Conservation (phyloP, 2,329 filamentous ascomycete genomes). For the Paecilomyces dactylethromorphus region DNA sequence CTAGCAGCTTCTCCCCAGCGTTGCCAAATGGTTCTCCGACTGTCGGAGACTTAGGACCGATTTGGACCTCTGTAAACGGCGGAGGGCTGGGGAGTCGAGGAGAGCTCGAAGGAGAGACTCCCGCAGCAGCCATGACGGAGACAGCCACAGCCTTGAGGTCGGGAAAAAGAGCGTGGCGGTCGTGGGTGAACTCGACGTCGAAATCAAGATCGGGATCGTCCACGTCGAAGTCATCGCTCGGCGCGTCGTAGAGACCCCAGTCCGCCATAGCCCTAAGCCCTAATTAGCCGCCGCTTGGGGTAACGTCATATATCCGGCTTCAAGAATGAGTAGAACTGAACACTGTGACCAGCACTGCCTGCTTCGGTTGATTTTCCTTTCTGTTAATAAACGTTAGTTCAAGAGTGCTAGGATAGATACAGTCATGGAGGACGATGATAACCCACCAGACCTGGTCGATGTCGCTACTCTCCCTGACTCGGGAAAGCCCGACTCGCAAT, state of each 20-base stretch:
- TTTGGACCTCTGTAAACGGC: constrained; percentile 89
- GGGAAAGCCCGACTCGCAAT: constrained; percentile 15
- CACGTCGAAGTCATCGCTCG: constrained; percentile 4
- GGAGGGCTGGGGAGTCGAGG: constrained; percentile 92
- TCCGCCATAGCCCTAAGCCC: constrained; percentile 20
- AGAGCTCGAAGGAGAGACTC: constrained; percentile 60
- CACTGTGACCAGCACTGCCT: not conserved
- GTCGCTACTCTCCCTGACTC: constrained; percentile 22
- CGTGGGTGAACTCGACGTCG: constrained; percentile 26
- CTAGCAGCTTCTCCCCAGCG: constrained; percentile 50
- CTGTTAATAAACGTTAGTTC: not conserved
- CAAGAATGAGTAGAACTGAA: not conserved
- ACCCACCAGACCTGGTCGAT: constrained; percentile 39
- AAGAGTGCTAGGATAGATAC: constrained; percentile 10
- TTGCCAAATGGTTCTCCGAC: constrained; percentile 54
- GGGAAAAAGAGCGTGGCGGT: constrained; percentile 18
- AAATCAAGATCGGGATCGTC: not conserved
- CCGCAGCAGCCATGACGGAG: constrained; percentile 37
- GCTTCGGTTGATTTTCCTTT: not conserved
- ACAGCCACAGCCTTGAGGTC: constrained; percentile 1
- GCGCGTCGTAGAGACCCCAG: constrained; percentile 8
- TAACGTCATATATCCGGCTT: constrained; percentile 14
- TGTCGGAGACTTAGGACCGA: constrained; percentile 69
- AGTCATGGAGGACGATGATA: constrained; percentile 36
- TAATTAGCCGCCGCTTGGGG: constrained; percentile 1